Percentiles rank a stretch among this genome's conserved stretches.
Conservation (phyloP, 2,329 filamentous ascomycete genomes). For the Didymella pomorum region DNA sequence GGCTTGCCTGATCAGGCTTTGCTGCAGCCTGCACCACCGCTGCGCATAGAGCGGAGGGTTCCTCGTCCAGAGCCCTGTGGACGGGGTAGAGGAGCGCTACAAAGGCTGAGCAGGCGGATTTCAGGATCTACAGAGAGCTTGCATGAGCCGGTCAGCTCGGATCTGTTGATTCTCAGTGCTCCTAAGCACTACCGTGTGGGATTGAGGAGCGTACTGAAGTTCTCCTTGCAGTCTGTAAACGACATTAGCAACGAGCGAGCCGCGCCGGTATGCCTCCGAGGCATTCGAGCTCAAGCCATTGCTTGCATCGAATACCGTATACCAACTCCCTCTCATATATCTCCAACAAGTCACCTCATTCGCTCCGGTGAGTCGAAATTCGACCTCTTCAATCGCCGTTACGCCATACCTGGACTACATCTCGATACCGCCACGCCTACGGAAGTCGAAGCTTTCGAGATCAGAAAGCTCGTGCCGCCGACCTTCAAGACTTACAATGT, state of each 20-base stretch:
- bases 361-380: constrained; percentile 19
- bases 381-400: constrained; percentile 32
- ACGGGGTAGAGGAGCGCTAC: background rate
- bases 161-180: constrained; percentile 1
- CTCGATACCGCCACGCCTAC: constrained; percentile 22
- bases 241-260: constrained; percentile 14
- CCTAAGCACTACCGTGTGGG: constrained; percentile 5
- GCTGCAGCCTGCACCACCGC: constrained; percentile 1
- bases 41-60: background rate
- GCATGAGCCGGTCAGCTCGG: background rate
- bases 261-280: constrained; percentile 29
- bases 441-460: constrained; percentile 19
- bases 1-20: constrained; percentile 3
- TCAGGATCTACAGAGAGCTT: background rate
- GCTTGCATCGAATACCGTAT: constrained; percentile 28
- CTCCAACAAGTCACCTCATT: constrained; percentile 4
- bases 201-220: background rate
- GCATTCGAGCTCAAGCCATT: constrained; percentile 29
- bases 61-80: background rate
- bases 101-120: background rate
- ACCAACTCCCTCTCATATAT: background rate
- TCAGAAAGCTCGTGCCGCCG: constrained; percentile 28
- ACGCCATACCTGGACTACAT: constrained; percentile 25
- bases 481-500: constrained; percentile 33
- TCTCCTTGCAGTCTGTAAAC: constrained; percentile 25